A percentile compares a stretch with the other conserved stretches of the same genome.
phyloP scores from a whole-genome alignment of 106 monocot genomes.

The Ottelia alismoides region DNA sequence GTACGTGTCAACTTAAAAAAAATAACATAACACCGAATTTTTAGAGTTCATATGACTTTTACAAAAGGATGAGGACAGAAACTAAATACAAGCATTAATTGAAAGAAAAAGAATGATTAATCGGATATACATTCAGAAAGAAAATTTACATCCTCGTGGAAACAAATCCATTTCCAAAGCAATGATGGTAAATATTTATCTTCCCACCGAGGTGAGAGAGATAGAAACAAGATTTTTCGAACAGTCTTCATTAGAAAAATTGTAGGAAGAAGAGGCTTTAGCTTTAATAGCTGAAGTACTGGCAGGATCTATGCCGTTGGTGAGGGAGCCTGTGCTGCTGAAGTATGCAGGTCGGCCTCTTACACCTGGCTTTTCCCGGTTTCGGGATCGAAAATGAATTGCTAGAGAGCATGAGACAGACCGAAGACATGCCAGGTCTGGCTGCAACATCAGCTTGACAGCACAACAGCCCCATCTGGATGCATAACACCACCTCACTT shows the following conservation, averaged over 20 bases:
- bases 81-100: too few relatives aligned
- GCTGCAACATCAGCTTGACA: constrained; percentile 44
- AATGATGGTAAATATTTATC: too few relatives aligned
- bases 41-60: too few relatives aligned
- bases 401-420: constrained; percentile 47
- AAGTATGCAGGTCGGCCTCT: too few relatives aligned
- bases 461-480: constrained; percentile 54
- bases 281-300: constrained; percentile 5
- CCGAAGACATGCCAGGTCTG: constrained; percentile 48
- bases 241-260: constrained; percentile 42
- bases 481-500: constrained; percentile 38
- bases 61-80: too few relatives aligned
- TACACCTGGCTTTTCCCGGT: constrained; percentile 45
- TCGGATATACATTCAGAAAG: too few relatives aligned
- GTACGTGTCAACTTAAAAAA: too few relatives aligned
- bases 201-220: constrained; percentile 46
- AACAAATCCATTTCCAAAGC: too few relatives aligned
- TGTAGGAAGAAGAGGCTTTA: not conserved
- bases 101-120: too few relatives aligned
- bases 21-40: too few relatives aligned
- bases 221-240: constrained; percentile 53
- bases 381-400: constrained; percentile 48
- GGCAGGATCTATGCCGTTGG: constrained; percentile 11
- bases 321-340: not conserved
- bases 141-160: too few relatives aligned